Evolutionary conservation across 345 rosid genomes (phyloP), one percentile per base, ranked within the genome.

Genomic region (Lumnitzera littorea): DNA sequence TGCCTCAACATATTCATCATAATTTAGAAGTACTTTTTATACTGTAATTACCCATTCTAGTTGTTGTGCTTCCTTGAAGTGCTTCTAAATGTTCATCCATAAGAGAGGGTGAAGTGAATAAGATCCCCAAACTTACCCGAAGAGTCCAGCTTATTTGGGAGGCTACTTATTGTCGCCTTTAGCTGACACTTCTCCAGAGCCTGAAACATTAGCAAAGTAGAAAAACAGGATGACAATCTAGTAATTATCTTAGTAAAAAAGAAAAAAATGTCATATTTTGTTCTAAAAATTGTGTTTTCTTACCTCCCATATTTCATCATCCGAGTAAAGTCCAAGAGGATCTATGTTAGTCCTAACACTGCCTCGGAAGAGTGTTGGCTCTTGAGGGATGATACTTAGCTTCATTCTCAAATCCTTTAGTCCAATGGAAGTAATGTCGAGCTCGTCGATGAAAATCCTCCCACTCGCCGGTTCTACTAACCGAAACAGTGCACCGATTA

Each of bases 301-400:
- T 24, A 87, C 95, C 89, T 83, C 70, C 98, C 98, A 91, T 70
- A 91, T 82, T 65, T 89, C 89, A 47, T 67, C 66, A 24, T 92
- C 94, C 2, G 94, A 70, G 60, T 81, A 78, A 67, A 84, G 78
- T 64, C 92, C 85, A 50, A 92, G 64, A 67, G 98, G 98, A 56
- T 89, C 98, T 65, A 89, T 72, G 70, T 89, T 92, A 9, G 88
- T 85, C 46, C 98, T 75, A 46, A 92, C 75, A 49, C 91, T 84
- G 20, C 96, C 98, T 57, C 81, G 67, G 67, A 92, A 89, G 53
- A 89, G 91, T 58, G 96, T 82, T 62, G 98, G 89, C 12, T 92
- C 98, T 70, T 92, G 98, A 69, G 98, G 98, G 68, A 92, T 89
- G 70, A 89, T 89, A 74, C 98, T 84, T n/a, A 92, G 88, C 73